Conservation (phyloP, 2,329 filamentous ascomycete genomes). For the Pseudopithomyces maydicus region DNA sequence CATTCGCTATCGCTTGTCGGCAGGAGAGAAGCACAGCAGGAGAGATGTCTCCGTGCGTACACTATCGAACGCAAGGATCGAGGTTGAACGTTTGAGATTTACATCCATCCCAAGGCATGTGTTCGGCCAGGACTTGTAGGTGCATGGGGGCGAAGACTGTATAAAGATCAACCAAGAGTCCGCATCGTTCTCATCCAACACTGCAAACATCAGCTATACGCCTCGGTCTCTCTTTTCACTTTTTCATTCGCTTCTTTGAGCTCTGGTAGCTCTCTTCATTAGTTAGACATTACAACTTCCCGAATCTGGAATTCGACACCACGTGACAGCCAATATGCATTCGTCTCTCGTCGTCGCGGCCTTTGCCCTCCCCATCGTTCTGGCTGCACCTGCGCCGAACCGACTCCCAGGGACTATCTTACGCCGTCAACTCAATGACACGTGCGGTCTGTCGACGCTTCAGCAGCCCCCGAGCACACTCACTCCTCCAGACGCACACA, state of each 20-base stretch:
- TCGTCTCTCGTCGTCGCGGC: slow-evolving; percentile 23
- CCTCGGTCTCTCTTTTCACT: slow-evolving; percentile 16
- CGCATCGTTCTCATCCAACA: slow-evolving; percentile 14
- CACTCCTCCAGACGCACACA: slow-evolving; percentile 26
- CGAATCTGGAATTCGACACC: slow-evolving; percentile 3
- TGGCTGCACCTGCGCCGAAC: slow-evolving; percentile 32
- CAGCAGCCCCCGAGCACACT: slow-evolving; percentile 34
- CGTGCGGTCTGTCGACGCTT: slow-evolving; percentile 30
- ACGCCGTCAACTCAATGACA: slow-evolving; percentile 21
- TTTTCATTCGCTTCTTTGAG: slow-evolving; percentile 26
- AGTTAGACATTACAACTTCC: slow-evolving; percentile 9
- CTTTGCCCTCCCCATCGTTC: slow-evolving; percentile 25
- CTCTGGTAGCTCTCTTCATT: slow-evolving; percentile 39
- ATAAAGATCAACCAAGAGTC: slow-evolving; percentile 21
- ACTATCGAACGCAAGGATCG: slow-evolving; percentile 20
- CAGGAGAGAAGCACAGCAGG: slow-evolving; percentile 15
- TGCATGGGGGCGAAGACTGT: slow-evolving; percentile 2
- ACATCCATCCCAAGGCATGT: slow-evolving; percentile 6
- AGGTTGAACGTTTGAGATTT: slow-evolving; percentile 18
- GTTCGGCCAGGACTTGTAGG: background rate
- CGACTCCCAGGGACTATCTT: slow-evolving; percentile 14
- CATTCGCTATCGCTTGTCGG: slow-evolving; percentile 10
- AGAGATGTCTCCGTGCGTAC: slow-evolving; percentile 10
- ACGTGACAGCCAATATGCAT: slow-evolving; percentile 28
- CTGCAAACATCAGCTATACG: slow-evolving; percentile 9